Evolutionary conservation across 2,329 filamentous ascomycete species (phyloP), one percentile per base, ranked within the genome.

Genomic region (Bipolaris gigantea): DNA sequence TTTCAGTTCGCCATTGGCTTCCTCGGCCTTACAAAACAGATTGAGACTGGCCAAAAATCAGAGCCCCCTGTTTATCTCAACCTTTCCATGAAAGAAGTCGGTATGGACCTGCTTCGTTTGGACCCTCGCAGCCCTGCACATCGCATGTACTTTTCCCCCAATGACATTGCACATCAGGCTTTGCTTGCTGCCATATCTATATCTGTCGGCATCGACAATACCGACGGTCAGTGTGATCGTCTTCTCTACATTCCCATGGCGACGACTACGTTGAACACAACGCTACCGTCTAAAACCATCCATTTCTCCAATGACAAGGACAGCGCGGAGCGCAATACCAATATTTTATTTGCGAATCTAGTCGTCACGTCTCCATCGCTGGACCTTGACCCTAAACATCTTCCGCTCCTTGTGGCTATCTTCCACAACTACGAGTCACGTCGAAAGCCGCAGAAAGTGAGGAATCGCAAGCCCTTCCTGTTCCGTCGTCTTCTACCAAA

Each of bases 241-340:
- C 83, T 99, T 53, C 77, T 96, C 19, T 99, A 99, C 72, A 85
- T 99, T 39, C 94, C 94, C 0, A 97, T 99, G 94, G 90, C 93
- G 18, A 99, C 94, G 1, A 96, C 92, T 2, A 99, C 88, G 0
- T 85, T 97, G 55, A 91, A 93, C 73, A 97, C 94, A 0, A 99
- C 95, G 0, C 77, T 97, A 7, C 93, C 93, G 5, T 95, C 94
- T 11, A 97, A 97, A 75, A 96, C 92, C 0, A 87, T 99, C 10
- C 89, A 93, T 70, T 83, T 92, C 49, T 84, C 87, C 1, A 83
- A 87, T 53, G 83, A 88, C 32, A 78, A 79, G 52, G 88, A 88
- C 62, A 87, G 85, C 34, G 88, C 89, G 61, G 92, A 97, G 74
- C 86, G 90, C 58, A 99, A 99, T 67, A 89, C 91, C 44, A 99